phyloP scores from a whole-genome alignment of 345 rosid genomes.

The Syzygium oleosum region DNA sequence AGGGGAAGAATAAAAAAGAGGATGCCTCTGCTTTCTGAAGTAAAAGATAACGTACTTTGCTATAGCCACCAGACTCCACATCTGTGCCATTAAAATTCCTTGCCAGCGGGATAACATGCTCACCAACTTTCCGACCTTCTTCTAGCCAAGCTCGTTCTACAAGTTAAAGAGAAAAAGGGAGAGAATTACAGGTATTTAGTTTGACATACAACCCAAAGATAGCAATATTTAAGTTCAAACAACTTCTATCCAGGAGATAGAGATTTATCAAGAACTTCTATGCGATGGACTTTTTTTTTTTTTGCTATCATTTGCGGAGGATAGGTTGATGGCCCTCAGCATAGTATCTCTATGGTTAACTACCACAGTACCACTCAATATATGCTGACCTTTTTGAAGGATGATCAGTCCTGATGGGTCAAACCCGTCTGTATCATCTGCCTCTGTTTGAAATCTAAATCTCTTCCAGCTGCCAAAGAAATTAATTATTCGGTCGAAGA shows the following conservation, averaged over 20 bases:
- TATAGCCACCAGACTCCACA: slow-evolving; percentile 47
- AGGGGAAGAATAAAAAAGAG: neutral
- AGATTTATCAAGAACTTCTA: neutral
- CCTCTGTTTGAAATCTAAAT: slow-evolving; percentile 75
- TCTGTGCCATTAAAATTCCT: slow-evolving; percentile 74
- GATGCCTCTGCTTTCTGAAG: neutral
- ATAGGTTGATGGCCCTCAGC: neutral
- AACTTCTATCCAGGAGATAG: neutral
- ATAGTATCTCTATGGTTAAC: neutral
- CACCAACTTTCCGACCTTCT: slow-evolving; percentile 80
- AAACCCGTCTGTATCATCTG: slow-evolving; percentile 82
- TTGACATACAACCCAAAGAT: neutral
- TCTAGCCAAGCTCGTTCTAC: slow-evolving; percentile 85
- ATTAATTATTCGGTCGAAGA: slow-evolving; percentile 74
- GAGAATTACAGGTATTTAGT: neutral
- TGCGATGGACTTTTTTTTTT: neutral
- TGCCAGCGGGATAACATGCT: slow-evolving; percentile 85
- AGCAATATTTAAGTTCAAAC: neutral
- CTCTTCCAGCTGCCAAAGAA: slow-evolving; percentile 97
- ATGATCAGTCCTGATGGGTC: slow-evolving; percentile 93
- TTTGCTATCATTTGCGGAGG: neutral
- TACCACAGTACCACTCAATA: neutral
- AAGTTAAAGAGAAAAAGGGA: neutral
- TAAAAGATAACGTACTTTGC: slow-evolving; percentile 22
- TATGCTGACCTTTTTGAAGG: slow-evolving; percentile 61